These are phyloP conservation scores for Pseudotulostoma volvatum DNA, from an alignment of 495 filamentous ascomycete species.

Conservation along the genomic window DNA sequence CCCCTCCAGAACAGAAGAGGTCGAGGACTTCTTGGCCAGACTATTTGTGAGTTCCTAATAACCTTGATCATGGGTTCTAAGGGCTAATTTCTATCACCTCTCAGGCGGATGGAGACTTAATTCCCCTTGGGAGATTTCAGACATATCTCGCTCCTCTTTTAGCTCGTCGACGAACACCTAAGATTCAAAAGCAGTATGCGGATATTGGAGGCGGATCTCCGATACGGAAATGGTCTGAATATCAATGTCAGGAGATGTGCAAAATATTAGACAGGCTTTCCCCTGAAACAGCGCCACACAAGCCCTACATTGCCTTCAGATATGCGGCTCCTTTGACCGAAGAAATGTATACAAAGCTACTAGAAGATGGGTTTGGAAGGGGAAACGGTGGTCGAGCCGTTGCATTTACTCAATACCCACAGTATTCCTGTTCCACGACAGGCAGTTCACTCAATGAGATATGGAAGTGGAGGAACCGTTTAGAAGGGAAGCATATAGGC, in stretches of 20 bases:
- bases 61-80: not conserved
- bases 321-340: conserved; percentile 91
- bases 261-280: conserved; percentile 81
- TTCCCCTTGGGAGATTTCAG: conserved; percentile 89
- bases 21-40: conserved; percentile 79
- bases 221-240: conserved; percentile 94
- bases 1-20: conserved; percentile 74
- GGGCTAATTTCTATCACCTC: conserved; percentile 1
- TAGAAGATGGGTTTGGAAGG: conserved; percentile 77
- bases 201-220: conserved; percentile 93
- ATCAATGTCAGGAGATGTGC: conserved; percentile 87
- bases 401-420: conserved; percentile 96
- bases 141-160: conserved; percentile 80
- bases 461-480: conserved; percentile 84
- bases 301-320: conserved; percentile 97
- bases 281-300: conserved; percentile 88
- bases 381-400: conserved; percentile 82
- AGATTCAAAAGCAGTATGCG: conserved; percentile 89
- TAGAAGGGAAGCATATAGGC: conserved; percentile 57
- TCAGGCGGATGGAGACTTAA: conserved; percentile 83
- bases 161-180: conserved; percentile 71
- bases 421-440: conserved; percentile 98
- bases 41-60: conserved; percentile 52
- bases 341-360: conserved; percentile 65
- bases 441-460: conserved; percentile 92